Base-by-base conservation (phyloP, 345 rosid genomes). In the Eucalyptus virginea region DNA sequence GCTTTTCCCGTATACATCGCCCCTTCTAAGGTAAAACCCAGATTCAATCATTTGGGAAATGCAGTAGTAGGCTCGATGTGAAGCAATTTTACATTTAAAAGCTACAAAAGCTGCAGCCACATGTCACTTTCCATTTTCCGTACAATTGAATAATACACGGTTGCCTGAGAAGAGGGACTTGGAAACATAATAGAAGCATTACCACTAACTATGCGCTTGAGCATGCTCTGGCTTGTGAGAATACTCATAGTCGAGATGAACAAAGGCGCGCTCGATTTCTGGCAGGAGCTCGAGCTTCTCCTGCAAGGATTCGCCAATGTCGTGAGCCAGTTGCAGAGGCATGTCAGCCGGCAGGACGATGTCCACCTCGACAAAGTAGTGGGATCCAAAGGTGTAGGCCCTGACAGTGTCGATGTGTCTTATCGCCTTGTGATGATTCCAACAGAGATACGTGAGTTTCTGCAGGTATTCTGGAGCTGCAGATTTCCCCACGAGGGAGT, bases 351-450 rank as follows among this genome's bases (percentile, higher is more conserved):
- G 99, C 77, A 98, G 93, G 81, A 98, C 99, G 4, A 98, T 97
- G 92, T 98, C 99, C 50, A 98, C 99, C 91, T 98, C 99, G 21
- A 98, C 99, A 85, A 98, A 98, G 92, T 97, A 98, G 91, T 98
- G 99, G 58, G 99, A 97, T 13, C 99, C 99, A 42, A 98, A 98
- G n/a, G 99, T 98, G 94, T 98, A 98, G 17, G 99, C 99, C 51
- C 99, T 94, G 88, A 98, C 98, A 2, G 99, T 98, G 42, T 98
- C 99, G 1, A 98, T 98, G 90, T 98, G 99, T 88, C 97, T 94
- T 32, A 98, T 91, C 65, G 98, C 94, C 93, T 92, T 93, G 93
- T 97, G 99, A 89, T 98, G 99, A 92, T 98, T 98, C 99, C 99
- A 98, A 89, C 98, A 97, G 44, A 98, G 97, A 92, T 97, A 98